Percentiles rank a stretch among this genome's conserved stretches.
Conservation (phyloP, 1,284 basidiomycete species). For the Mycena citricolor region DNA sequence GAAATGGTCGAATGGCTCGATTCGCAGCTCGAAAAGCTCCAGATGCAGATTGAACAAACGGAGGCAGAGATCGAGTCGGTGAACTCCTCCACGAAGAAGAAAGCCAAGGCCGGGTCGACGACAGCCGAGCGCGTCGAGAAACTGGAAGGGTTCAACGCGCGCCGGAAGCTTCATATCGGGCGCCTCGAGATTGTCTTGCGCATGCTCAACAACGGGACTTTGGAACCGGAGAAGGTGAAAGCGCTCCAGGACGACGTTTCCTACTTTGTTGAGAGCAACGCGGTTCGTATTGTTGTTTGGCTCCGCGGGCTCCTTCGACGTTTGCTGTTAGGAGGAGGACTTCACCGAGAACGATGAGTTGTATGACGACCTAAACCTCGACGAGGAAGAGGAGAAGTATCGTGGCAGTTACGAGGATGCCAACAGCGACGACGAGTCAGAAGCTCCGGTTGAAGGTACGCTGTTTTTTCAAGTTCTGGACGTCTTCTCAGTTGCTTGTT, state of each 20-base stretch:
- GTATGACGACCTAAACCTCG: constrained; percentile 97
- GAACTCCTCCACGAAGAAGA: constrained; percentile 82
- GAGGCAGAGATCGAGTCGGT: constrained; percentile 94
- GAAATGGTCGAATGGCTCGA: constrained; percentile 89
- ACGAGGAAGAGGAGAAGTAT: constrained; percentile 95
- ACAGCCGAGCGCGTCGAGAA: constrained; percentile 72
- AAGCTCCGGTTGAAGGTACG: constrained; percentile 70
- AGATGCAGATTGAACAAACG: constrained; percentile 89
- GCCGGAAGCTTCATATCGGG: constrained; percentile 93
- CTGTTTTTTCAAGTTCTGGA: background rate
- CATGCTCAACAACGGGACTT: constrained; percentile 90
- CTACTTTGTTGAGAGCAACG: constrained; percentile 97
- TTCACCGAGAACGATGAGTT: constrained; percentile 98
- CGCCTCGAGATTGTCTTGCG: constrained; percentile 93
- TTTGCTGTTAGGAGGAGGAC: constrained; percentile 78
- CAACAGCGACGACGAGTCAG: constrained; percentile 67
- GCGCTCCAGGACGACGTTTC: constrained; percentile 92
- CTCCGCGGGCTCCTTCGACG: constrained; percentile 14
- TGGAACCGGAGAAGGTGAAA: constrained; percentile 80
- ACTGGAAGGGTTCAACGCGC: constrained; percentile 89
- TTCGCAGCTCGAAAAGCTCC: constrained; percentile 86
- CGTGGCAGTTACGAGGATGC: constrained; percentile 73
- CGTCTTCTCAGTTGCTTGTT: constrained; percentile 10
- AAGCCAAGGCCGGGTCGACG: constrained; percentile 66
- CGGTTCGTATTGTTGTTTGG: constrained; percentile 62